Base-by-base conservation (phyloP, 345 rosid genomes). In the Rhodamnia rubescens region DNA sequence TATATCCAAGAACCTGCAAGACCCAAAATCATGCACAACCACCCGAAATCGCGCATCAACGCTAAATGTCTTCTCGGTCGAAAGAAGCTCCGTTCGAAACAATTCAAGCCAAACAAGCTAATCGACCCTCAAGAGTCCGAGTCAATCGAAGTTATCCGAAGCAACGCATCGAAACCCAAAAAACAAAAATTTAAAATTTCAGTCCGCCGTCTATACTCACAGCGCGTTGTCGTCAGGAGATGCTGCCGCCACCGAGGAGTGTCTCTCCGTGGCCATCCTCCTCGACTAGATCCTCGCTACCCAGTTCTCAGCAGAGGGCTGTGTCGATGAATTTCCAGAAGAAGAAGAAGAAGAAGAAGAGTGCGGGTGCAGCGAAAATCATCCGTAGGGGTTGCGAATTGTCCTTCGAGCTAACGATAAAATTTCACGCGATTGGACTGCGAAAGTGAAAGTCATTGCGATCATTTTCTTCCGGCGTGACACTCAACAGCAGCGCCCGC, bases 1-100 rank as follows among this genome's bases (percentile, higher is more conserved):
- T 88, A 96, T 96, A 88, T 96, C 98, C 56, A 94, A 93, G 84
- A 96, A 96, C 92, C 99, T 95, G 78, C 53, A 86, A 86, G n/a
- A 55, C 52, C 82, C 82, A 88, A 10, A 85, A 86, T 83, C 21
- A 27, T 29, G n/a, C 75, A 2, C 85, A 27, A 64, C 52, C 40
- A 27, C 51, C 74, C 52, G 12, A 56, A 14, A 64, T 64, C 75
- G 75, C 42, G 80, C 80, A 69, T 69, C 80, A 36, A 69, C 80
- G 9, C 80, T 8, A 36, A 69, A 69, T 32, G 47, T 11, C 18
- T 32, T 36, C 80, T 32, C 5, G 24, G 24, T 20, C 18, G 3
- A 64, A 32, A 61, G 24, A 69, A 69, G 12, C 26, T 36, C 80
- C 80, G 22, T 6, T 36, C 47, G 47, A 36, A 36, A 69, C 47